Evolutionary conservation across 2,329 filamentous ascomycete genomes (phyloP).

Genomic region (Fusarium stilboides): DNA sequence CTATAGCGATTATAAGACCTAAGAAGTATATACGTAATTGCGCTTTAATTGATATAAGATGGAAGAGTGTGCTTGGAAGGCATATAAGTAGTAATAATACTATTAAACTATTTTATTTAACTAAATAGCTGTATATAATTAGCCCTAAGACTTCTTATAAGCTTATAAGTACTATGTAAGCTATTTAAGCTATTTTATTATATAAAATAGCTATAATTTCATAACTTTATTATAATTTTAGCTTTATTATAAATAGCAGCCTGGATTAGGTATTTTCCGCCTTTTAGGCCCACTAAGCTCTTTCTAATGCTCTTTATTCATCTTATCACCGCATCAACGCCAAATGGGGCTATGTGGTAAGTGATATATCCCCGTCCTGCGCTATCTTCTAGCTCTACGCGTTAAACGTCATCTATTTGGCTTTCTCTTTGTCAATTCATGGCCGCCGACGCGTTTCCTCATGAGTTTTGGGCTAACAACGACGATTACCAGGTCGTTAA

Average conservation of each 20-base stretch:
- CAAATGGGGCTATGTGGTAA: conserved; percentile 43
- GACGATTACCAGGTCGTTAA: conserved; percentile 46
- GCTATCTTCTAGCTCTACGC: conserved; percentile 11
- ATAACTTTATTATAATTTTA: conserved; percentile 1
- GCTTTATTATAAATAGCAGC: not conserved
- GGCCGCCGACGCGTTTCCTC: conserved; percentile 16
- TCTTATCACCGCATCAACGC: conserved; percentile 30
- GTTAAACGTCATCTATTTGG: conserved; percentile 13
- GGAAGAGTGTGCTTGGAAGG: too few relatives aligned
- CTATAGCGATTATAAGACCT: too few relatives aligned
- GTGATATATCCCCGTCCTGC: conserved; percentile 21
- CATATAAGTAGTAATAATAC: too few relatives aligned
- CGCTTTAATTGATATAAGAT: too few relatives aligned
- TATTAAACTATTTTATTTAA: not conserved
- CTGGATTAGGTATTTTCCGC: conserved; percentile 31
- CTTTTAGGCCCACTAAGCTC: conserved; percentile 10
- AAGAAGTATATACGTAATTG: too few relatives aligned
- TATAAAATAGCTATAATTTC: not conserved
- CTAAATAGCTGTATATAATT: not conserved
- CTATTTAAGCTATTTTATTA: not conserved
- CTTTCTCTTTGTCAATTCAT: not conserved
- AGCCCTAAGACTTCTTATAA: not conserved
- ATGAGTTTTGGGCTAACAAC: conserved; percentile 51
- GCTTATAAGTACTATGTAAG: not conserved
- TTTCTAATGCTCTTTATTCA: conserved; percentile 14